These are phyloP conservation scores for Pleurotus cornucopiae DNA, from an alignment of 768 basidiomycete genomes.

Conservation along the genomic window DNA sequence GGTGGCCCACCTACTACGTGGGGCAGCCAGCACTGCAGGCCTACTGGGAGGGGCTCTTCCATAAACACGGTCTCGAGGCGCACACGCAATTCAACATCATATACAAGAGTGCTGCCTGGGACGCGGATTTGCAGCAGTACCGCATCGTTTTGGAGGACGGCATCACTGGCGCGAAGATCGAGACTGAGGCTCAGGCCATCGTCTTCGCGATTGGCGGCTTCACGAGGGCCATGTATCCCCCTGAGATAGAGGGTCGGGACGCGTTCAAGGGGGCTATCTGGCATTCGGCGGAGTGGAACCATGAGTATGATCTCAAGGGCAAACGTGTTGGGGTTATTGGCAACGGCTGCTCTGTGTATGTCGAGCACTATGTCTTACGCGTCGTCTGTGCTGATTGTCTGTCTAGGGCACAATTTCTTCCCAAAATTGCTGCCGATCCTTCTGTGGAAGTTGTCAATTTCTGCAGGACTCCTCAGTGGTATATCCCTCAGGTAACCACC, in stretches of 20 bases:
- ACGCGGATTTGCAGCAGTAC: slow-evolving; percentile 36
- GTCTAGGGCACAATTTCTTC: slow-evolving; percentile 56
- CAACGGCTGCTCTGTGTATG: slow-evolving; percentile 58
- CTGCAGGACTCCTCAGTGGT: slow-evolving; percentile 59
- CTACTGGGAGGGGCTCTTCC: slow-evolving; percentile 46
- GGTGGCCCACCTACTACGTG: slow-evolving; percentile 45
- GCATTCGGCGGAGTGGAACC: slow-evolving; percentile 55
- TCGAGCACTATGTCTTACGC: slow-evolving; percentile 12
- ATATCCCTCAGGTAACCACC: slow-evolving; percentile 40
- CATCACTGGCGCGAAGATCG: slow-evolving; percentile 28
- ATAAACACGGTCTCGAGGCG: slow-evolving; percentile 35
- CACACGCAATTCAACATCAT: slow-evolving; percentile 38
- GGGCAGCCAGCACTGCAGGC: slow-evolving; percentile 45
- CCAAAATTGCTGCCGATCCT: slow-evolving; percentile 44
- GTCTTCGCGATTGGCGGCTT: slow-evolving; percentile 52
- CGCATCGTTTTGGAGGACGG: slow-evolving; percentile 32
- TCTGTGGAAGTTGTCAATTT: slow-evolving; percentile 53
- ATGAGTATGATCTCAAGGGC: slow-evolving; percentile 45
- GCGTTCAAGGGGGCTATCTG: slow-evolving; percentile 45
- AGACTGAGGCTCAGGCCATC: slow-evolving; percentile 38
- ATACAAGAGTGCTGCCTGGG: slow-evolving; percentile 43
- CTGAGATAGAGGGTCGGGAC: slow-evolving; percentile 36
- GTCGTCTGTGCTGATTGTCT: slow-evolving; percentile 6
- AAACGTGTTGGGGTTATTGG: slow-evolving; percentile 60
- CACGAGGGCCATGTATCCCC: slow-evolving; percentile 39